Base-by-base conservation (phyloP, 331 rosid species). In the Acacia concinna region DNA sequence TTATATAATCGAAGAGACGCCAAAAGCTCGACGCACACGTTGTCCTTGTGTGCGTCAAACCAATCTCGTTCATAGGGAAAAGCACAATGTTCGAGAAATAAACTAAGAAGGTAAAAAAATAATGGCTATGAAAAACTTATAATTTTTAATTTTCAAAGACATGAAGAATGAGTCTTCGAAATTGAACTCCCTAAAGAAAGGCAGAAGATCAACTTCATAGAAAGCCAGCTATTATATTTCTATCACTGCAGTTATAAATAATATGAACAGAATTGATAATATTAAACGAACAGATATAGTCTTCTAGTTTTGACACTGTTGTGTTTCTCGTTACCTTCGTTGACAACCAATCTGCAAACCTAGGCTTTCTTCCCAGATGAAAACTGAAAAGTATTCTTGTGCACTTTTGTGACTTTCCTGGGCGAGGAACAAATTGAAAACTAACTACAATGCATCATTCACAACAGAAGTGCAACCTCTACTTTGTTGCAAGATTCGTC, bases 1-100 rank as follows among this genome's bases (percentile, higher is more conserved):
- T 35, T 37, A 66, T 11, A n/a, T 8, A 67, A 84, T 81, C 78
- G 73, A 81, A 21, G 28, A n/a, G 35, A 43, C 73, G 21, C 32
- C 76, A 79, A 64, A 63, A 70, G 75, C 75, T 28, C 60, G 4
- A 46, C 17, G 27, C 17, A 70, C 35, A 44, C 8, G 41, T 1
- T 38, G n/a, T 70, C 17, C 27, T 44, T 28, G 31, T 2, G 41
- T 28, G 59, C 75, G 41, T 70, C 75, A 25, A 30, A 41, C 60
- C 38, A 46, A 44, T 27, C 59, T 69, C 56, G n/a, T 43, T 30
- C 38, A 5, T 25, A 32, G 37, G 47, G 37, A 69, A 15, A 68
- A 68, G 54, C 52, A 68, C 18, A 25, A 21, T 12, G 12, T 40
- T 68, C 0, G 40, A 15, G 73, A 68, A 68, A 40, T 7, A 67